These are phyloP conservation scores for Penicillium verrucosum DNA, from an alignment of 2,329 filamentous ascomycete genomes.

Conservation along the genomic window DNA sequence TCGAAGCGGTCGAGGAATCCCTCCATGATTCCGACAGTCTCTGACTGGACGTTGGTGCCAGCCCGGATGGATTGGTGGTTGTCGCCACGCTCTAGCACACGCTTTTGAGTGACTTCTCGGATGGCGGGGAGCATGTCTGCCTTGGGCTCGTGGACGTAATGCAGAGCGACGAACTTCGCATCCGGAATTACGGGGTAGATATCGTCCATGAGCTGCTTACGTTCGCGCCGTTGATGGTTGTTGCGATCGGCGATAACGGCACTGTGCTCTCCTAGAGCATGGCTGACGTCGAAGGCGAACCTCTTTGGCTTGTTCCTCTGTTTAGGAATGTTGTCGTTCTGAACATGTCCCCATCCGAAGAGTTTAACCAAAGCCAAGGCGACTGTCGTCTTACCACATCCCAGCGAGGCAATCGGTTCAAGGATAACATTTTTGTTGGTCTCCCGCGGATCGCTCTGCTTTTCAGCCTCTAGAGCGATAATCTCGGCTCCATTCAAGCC, in stretches of 20 bases:
- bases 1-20: constrained; percentile 87
- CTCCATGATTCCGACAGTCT: constrained; percentile 90
- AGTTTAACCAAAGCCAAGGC: constrained; percentile 76
- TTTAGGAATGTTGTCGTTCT: constrained; percentile 92
- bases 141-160: constrained; percentile 74
- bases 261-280: constrained; percentile 60
- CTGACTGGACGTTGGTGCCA: constrained; percentile 63
- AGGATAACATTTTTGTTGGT: constrained; percentile 70
- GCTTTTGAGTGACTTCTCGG: constrained; percentile 68
- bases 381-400: constrained; percentile 94
- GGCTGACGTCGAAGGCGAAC: constrained; percentile 70
- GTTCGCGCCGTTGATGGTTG: constrained; percentile 84
- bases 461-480: constrained; percentile 62
- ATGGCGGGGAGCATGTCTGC: constrained; percentile 65
- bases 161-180: constrained; percentile 75
- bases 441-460: constrained; percentile 48
- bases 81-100: constrained; percentile 81
- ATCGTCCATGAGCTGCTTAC: constrained; percentile 81
- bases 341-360: constrained; percentile 87
- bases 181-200: constrained; percentile 60
- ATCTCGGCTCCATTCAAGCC: constrained; percentile 87
- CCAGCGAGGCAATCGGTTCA: constrained; percentile 88
- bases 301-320: constrained; percentile 69
- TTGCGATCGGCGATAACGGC: constrained; percentile 91
- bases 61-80: constrained; percentile 98